Base-by-base conservation (phyloP, 2,329 filamentous ascomycete species). In the Epichloe coenophiala region DNA sequence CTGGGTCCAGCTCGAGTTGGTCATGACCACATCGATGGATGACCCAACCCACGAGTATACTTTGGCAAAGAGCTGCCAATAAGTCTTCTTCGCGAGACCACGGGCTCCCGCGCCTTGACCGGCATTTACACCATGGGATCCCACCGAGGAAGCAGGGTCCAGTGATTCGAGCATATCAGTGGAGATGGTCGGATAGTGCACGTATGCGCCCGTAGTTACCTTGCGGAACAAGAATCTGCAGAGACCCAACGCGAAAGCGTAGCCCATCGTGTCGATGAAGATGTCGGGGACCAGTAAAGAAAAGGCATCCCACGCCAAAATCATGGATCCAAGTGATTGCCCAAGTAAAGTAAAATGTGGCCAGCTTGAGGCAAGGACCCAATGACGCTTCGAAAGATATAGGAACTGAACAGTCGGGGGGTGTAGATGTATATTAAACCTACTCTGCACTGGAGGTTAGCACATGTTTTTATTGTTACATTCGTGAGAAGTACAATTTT, bases 231-330 rank as follows among this genome's bases (percentile, higher is more conserved):
- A 73, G 55, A 86, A 77, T 63, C 89, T 93, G 66, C 77, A 86
- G 3, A 96, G 74, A 8, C 87, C 88, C 11, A 95, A 77, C 0
- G 86, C 79, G 63, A 97, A 98, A 27, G 91, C 89, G 62, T 96
- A 98, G 55, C 93, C 93, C 90, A 98, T 96, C 2, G 93, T 98
- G 63, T 98, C 93, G 59, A 98, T 76, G 64, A 97, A 95, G 48
- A 97, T 78, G 65, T 98, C 93, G 0, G 93, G 93, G 0, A 91
- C 86, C 3, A 97, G 75, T 3, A 96, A 78, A n/a, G 80, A 84
- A 65, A 98, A 93, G 11, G 91, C 91, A 61, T 98, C 91, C 75
- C 88, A 93, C 27, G 86, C 90, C 49, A 98, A 75, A 31, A 95
- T 64, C 44, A 98, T 63, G 5, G 90, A 96, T 41, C 93, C 93